These are phyloP conservation scores for Hsuehochloa calcarea DNA, from an alignment of 176 grass and related monocot species.

Conservation along the genomic window DNA sequence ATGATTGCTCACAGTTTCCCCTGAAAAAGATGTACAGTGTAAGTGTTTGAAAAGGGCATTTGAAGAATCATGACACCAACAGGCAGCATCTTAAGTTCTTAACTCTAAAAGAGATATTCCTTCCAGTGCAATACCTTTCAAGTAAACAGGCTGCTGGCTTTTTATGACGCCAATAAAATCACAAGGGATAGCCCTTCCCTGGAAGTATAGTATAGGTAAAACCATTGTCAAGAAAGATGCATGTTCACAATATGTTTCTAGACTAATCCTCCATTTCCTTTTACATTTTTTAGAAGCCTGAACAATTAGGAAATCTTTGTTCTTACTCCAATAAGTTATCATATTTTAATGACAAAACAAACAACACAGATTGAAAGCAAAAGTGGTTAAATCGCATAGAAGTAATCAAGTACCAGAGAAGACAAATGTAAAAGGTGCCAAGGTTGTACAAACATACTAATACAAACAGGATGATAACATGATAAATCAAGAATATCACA, in stretches of 20 bases:
- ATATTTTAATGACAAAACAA: not conserved
- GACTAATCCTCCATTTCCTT: not conserved
- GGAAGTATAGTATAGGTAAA: constrained; percentile 32
- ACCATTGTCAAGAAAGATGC: constrained; percentile 17
- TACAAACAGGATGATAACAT: not conserved
- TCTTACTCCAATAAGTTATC: not conserved
- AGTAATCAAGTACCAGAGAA: not conserved
- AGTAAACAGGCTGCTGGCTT: constrained; percentile 92
- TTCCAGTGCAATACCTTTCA: constrained; percentile 51
- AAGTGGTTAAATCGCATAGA: not conserved
- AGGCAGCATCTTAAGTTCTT: not conserved
- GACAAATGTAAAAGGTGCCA: constrained; percentile 7
- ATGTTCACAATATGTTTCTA: not conserved
- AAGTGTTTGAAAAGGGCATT: constrained; percentile 34
- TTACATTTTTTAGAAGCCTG: not conserved
- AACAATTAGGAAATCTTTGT: not conserved
- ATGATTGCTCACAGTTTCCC: constrained; percentile 93
- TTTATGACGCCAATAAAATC: constrained; percentile 87
- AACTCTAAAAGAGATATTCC: not conserved
- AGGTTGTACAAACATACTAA: not conserved
- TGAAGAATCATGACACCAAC: constrained; percentile 12
- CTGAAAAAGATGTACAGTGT: constrained; percentile 39
- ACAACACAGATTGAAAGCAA: not conserved
- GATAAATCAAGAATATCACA: constrained; percentile 15
- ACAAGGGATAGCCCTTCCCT: constrained; percentile 98